Evolutionary conservation across 352 stramenopile genomes (phyloP), one percentile per base, ranked within the genome.

Genomic region (Aphanomyces astaci): DNA sequence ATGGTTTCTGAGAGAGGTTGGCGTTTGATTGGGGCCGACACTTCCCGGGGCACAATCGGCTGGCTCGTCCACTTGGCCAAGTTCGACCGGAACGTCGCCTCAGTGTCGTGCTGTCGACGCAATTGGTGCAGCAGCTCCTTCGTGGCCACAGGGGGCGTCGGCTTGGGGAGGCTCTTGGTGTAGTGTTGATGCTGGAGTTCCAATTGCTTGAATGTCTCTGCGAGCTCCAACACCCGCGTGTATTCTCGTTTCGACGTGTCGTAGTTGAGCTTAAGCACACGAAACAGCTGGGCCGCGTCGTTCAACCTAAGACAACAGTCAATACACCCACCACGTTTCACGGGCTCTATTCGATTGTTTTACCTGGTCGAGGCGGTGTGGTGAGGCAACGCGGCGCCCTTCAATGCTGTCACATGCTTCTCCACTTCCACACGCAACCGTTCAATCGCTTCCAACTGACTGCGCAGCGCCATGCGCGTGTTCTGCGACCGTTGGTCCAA

Each of bases 241-340:
- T 66, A 57, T 28, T 66, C 31, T 15, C 40, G 31, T n/a, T 66
- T 66, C 15, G 60, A 66, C 17, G 31, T 40, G n/a, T 66, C 60
- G 32, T 66, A 66, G 60, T 49, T 66, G 2, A 45, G 22, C 32
- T 66, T 66, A 7, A 66, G 28, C 27, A 49, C 43, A n/a, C 36
- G 60, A 11, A 66, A 53, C 31, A 66, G n/a, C 7, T 66, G 31
- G 11, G 17, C 28, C 2, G 60, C 19, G 36, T 53, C 27, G 13
- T 56, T 56, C 31, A 19, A 65, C 22, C 57, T 65, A 65, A 0
- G 19, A 10, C 2, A 60, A 40, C n/a, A 55, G 0, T 30, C 22
- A 57, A 40, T 65, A 11, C 39, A 10, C 10, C 22, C 10, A 9
- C 19, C 57, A 65, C 15, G n/a, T n/a, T n/a, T n/a, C n/a, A n/a